Base-by-base conservation (phyloP, 2,329 filamentous ascomycete genomes). In the Xylariaceae sp. region DNA sequence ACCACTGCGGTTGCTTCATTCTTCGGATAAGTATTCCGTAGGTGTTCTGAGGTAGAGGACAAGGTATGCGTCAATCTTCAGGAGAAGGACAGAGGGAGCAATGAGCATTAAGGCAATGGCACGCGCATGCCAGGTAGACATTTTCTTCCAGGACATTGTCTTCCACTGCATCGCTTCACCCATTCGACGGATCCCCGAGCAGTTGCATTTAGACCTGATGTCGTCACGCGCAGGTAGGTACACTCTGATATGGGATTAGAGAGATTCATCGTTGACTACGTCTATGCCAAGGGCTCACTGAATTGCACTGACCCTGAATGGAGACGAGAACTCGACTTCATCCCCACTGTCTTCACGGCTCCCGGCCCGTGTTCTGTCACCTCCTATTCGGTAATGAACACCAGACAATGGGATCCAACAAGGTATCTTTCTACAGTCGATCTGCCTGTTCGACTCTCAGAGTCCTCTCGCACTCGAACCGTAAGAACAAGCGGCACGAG, bases 121-220 rank as follows among this genome's bases (percentile, higher is more conserved):
- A 13, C 8, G 23, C 49, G 23, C 23, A 35, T 51, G 8, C 49
- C 23, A 30, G 23, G 23, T 39, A 39, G 50, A 17, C 50, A 34
- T 42, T 4, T 23, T 53, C 49, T 51, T 47, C 55, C 37, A 47
- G 17, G 50, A 17, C 50, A 34, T 42, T 4, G 34, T 53, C 49
- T 51, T 47, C 55, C 37, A 47, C 55, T 39, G 56, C 52, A 52
- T 47, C 44, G 50, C 48, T 15, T 35, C 51, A 35, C 37, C 53
- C 48, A 54, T 23, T 54, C 51, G 53, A 55, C 54, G 58, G 56
- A 45, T 47, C 53, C 51, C 23, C 51, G 2, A 30, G 23, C 23
- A 30, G 23, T 30, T 58, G 49, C 47, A 15, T 56, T 39, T 37
- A 13, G 39, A 23, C 23, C 55, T 35, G 53, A 53, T 45, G 49